phyloP scores from a whole-genome alignment of 352 stramenopile genomes.

The Pythium insidiosum region DNA sequence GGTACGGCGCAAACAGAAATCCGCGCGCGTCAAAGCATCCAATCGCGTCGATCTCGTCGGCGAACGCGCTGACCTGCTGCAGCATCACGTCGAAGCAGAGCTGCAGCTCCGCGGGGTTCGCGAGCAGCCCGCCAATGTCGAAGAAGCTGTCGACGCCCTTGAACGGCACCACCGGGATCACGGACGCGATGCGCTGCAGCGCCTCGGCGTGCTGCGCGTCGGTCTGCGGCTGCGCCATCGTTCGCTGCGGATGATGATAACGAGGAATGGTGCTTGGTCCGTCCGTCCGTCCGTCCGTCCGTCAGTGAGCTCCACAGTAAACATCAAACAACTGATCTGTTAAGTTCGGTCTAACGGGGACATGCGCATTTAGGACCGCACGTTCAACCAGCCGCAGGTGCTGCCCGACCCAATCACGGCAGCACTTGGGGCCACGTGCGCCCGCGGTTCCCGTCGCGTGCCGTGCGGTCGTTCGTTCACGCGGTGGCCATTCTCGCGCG shows the following conservation, averaged over 20 bases:
- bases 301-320: too few species aligned
- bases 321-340: too few species aligned
- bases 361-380: too few species aligned
- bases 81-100: conserved; percentile 92
- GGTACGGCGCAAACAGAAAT: conserved; percentile 95
- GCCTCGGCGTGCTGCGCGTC: conserved; percentile 13
- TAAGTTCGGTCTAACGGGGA: too few species aligned
- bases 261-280: too few species aligned
- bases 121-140: conserved; percentile 94
- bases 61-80: conserved; percentile 46
- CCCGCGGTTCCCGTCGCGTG: too few species aligned
- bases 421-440: too few species aligned
- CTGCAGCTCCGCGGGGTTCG: conserved; percentile 83
- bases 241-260: too few species aligned
- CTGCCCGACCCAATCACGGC: too few species aligned
- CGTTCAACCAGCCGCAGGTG: too few species aligned
- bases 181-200: conserved; percentile 63
- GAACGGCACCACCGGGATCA: conserved; percentile 94
- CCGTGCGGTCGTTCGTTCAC: background rate
- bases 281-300: too few species aligned
- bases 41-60: conserved; percentile 63
- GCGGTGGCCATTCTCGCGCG: background rate
- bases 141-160: conserved; percentile 95
- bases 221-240: too few species aligned
- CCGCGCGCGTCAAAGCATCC: conserved; percentile 94